These are phyloP conservation scores for Emergomyces pasteurianus DNA, from an alignment of 2,329 filamentous ascomycete species.

Conservation along the genomic window DNA sequence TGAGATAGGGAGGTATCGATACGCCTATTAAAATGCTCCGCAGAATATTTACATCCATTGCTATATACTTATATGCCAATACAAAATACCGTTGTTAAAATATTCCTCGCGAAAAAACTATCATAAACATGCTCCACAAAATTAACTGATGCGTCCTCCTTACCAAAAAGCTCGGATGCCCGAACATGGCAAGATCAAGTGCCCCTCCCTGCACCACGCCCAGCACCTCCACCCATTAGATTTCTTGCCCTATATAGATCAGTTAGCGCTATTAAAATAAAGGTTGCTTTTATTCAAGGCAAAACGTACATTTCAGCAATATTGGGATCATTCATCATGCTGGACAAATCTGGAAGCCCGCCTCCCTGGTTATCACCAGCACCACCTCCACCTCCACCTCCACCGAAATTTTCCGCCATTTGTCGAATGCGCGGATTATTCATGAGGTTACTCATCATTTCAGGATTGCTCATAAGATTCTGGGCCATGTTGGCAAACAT, in stretches of 20 bases:
- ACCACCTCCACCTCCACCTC: constrained; percentile 26
- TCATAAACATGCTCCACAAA: background rate
- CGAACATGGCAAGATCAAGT: background rate
- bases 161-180: background rate
- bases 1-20: background rate
- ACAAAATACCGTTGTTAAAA: background rate
- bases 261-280: constrained; percentile 4
- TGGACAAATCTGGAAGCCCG: constrained; percentile 78
- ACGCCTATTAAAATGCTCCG: background rate
- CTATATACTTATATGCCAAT: background rate
- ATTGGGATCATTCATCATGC: constrained; percentile 81
- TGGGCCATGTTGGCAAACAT: constrained; percentile 98
- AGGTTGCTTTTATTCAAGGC: background rate
- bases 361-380: constrained; percentile 42
- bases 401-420: constrained; percentile 67
- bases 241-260: constrained; percentile 45
- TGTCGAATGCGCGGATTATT: constrained; percentile 78
- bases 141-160: background rate
- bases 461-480: constrained; percentile 93
- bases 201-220: constrained; percentile 17
- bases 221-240: constrained; percentile 52
- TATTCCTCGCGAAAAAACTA: background rate
- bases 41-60: background rate
- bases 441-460: constrained; percentile 86
- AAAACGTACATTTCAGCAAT: constrained; percentile 80